These are phyloP conservation scores for Aspergillus proliferans DNA, from an alignment of 2,329 filamentous ascomycete species.

Conservation along the genomic window DNA sequence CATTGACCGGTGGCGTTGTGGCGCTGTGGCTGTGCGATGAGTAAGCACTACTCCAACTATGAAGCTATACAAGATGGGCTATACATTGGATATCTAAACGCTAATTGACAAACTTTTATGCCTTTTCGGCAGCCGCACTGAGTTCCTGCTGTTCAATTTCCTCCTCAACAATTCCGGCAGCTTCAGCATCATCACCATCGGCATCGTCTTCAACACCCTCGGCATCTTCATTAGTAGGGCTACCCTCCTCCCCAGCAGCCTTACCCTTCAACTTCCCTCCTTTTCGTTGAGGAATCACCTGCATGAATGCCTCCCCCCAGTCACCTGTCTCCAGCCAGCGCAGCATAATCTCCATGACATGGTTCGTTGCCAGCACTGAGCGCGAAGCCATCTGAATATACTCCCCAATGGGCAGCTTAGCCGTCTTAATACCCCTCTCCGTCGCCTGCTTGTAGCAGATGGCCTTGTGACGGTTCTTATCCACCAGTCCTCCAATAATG, in stretches of 20 bases:
- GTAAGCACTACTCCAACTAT: too few species aligned
- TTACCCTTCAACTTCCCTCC: constrained; percentile 59
- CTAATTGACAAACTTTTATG: neutral
- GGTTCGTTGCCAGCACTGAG: constrained; percentile 84
- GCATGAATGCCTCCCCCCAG: constrained; percentile 84
- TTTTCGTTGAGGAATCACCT: constrained; percentile 86
- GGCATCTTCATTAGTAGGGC: too few species aligned
- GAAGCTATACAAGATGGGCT: too few species aligned
- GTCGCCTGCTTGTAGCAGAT: constrained; percentile 80
- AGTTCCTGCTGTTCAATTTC: neutral
- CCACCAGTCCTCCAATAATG: constrained; percentile 87
- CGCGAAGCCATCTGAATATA: constrained; percentile 87
- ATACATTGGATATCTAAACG: too few species aligned
- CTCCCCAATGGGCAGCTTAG: constrained; percentile 88
- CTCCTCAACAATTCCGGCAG: neutral
- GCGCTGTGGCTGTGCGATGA: constrained; percentile 8
- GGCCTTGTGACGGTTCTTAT: constrained; percentile 93
- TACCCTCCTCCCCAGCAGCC: neutral
- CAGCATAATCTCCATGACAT: constrained; percentile 95
- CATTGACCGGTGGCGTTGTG: constrained; percentile 15
- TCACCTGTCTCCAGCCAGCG: constrained; percentile 84
- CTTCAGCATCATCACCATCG: constrained; percentile 16
- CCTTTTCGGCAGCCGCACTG: neutral
- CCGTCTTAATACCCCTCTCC: constrained; percentile 72
- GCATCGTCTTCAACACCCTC: constrained; percentile 11